These are phyloP conservation scores for Falciphora oryzae DNA, from an alignment of 2,329 filamentous ascomycete genomes.

Conservation along the genomic window DNA sequence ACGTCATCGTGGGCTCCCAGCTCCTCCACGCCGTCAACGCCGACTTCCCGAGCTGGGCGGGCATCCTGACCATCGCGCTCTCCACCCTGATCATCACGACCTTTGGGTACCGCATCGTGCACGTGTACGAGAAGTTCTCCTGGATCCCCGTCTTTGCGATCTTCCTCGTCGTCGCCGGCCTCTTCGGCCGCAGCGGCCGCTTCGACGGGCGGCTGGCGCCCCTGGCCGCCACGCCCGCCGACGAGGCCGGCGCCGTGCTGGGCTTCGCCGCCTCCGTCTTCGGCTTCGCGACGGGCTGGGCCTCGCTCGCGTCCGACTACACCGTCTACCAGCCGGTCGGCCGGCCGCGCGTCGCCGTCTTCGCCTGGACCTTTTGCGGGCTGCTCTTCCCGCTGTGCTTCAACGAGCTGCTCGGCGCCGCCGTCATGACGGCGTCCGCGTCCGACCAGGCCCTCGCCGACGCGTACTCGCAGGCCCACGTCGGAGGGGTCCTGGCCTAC, in stretches of 20 bases:
- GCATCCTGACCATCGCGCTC: constrained; percentile 67
- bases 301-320: constrained; percentile 51
- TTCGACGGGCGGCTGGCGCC: constrained; percentile 31
- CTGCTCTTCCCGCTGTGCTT: constrained; percentile 68
- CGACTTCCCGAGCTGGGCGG: constrained; percentile 64
- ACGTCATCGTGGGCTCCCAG: constrained; percentile 74
- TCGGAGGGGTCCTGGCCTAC: constrained; percentile 41
- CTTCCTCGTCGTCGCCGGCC: constrained; percentile 41
- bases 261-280: constrained; percentile 62
- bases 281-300: constrained; percentile 65
- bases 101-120: constrained; percentile 71
- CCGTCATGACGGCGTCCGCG: constrained; percentile 58
- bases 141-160: constrained; percentile 60
- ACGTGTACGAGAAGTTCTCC: constrained; percentile 68
- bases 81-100: constrained; percentile 65
- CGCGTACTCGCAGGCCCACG: constrained; percentile 29
- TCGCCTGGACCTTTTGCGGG: constrained; percentile 63
- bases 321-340: constrained; percentile 47
- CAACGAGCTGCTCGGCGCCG: constrained; percentile 66
- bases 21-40: constrained; percentile 68
- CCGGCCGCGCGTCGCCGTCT: constrained; percentile 50
- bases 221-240: constrained; percentile 45
- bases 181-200: constrained; percentile 40
- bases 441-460: constrained; percentile 49
- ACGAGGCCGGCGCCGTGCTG: constrained; percentile 50